phyloP scores from a whole-genome alignment of 1,284 basidiomycete genomes.

The Cryptococcus sp. region DNA sequence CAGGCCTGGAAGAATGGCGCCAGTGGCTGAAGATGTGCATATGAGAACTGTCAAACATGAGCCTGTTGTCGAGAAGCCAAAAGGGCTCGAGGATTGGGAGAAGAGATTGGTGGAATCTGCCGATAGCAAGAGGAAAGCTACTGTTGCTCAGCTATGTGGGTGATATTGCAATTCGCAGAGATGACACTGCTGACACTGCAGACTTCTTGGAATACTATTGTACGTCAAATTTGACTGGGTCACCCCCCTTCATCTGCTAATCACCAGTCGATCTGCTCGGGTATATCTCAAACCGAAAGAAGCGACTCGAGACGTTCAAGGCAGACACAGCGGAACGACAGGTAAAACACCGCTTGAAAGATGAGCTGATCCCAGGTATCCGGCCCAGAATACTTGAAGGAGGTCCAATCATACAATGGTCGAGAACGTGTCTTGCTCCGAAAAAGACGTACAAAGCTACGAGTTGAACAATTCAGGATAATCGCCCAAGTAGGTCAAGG shows the following conservation, averaged over 20 bases:
- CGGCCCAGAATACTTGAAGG: slow-evolving; percentile 63
- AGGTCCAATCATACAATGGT: slow-evolving; percentile 85
- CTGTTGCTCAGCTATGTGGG: slow-evolving; percentile 88
- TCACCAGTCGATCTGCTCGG: slow-evolving; percentile 69
- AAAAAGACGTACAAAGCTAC: slow-evolving; percentile 77
- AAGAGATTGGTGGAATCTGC: slow-evolving; percentile 70
- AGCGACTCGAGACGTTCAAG: slow-evolving; percentile 74
- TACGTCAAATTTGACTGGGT: slow-evolving; percentile 18
- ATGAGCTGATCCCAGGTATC: slow-evolving; percentile 40
- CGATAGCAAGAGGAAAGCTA: slow-evolving; percentile 88
- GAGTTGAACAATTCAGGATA: slow-evolving; percentile 85
- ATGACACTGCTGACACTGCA: slow-evolving; percentile 39
- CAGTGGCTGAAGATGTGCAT: slow-evolving; percentile 32
- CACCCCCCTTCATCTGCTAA: background rate
- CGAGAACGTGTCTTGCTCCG: slow-evolving; percentile 86
- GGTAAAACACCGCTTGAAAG: slow-evolving; percentile 39
- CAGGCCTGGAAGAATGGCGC: slow-evolving; percentile 1
- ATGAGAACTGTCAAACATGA: slow-evolving; percentile 41
- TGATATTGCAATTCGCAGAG: background rate
- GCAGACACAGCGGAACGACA: slow-evolving; percentile 68
- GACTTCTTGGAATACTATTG: slow-evolving; percentile 92
- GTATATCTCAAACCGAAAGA: slow-evolving; percentile 77
- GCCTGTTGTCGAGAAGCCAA: slow-evolving; percentile 24
- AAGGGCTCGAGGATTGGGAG: slow-evolving; percentile 69
- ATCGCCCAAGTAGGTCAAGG: slow-evolving; percentile 96